Evolutionary conservation across 345 rosid species (phyloP).

Genomic region (Eucalyptus marginata): DNA sequence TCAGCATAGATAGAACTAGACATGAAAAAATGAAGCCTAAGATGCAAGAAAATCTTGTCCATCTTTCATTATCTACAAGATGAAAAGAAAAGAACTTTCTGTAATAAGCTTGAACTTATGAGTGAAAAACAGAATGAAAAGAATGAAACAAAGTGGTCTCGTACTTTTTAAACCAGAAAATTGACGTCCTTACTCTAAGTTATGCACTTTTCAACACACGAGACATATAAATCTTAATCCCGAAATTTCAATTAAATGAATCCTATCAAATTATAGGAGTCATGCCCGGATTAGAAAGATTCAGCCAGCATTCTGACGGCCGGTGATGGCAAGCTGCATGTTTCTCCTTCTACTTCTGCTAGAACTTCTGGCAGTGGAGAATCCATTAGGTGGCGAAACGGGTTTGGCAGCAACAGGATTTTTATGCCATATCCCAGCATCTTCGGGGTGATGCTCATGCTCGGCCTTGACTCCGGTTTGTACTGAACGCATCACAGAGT

Average conservation of each 20-base stretch:
- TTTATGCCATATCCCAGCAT: conserved; percentile 1
- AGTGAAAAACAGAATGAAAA: not conserved
- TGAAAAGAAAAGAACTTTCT: not conserved
- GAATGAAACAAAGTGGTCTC: not conserved
- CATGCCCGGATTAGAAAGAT: not conserved
- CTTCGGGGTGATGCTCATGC: not conserved
- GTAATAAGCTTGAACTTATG: not conserved
- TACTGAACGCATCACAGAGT: conserved; percentile 6
- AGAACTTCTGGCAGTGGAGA: not conserved
- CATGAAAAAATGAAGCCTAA: not conserved
- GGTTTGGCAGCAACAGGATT: not conserved
- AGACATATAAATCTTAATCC: not conserved
- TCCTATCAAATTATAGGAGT: not conserved
- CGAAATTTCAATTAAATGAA: too few species aligned
- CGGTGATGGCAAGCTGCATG: not conserved
- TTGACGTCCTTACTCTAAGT: too few species aligned
- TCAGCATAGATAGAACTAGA: not conserved
- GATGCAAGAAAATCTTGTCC: not conserved
- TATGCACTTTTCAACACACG: not conserved
- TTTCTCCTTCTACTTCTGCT: not conserved
- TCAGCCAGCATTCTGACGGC: not conserved
- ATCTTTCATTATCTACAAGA: not conserved
- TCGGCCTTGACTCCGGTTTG: not conserved
- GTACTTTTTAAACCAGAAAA: too few species aligned
- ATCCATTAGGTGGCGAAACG: not conserved